A percentile compares a stretch with the other conserved stretches of the same genome.
phyloP scores from a whole-genome alignment of 2,329 filamentous ascomycete genomes.

The Echinosphaeria canescens region DNA sequence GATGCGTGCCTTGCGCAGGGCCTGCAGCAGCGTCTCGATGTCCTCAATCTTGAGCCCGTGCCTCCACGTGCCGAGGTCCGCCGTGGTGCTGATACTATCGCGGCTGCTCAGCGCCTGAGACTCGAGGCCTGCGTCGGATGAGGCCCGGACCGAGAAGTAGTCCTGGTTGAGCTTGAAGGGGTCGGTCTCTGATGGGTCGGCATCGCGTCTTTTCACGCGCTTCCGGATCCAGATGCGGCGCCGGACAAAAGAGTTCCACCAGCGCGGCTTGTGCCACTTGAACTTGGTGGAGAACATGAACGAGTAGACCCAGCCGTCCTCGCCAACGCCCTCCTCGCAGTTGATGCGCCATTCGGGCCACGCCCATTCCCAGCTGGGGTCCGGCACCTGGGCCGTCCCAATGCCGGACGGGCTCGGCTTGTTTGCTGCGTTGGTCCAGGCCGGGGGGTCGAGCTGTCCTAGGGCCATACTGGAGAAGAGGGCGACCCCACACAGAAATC shows the following conservation, averaged over 20 bases:
- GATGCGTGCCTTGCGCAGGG: constrained; percentile 46
- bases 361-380: constrained; percentile 87
- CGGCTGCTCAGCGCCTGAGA: constrained; percentile 10
- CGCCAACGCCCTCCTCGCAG: constrained; percentile 62
- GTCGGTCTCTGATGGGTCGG: constrained; percentile 22
- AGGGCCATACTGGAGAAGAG: constrained; percentile 79
- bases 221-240: constrained; percentile 74
- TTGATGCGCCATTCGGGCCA: constrained; percentile 44
- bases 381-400: constrained; percentile 75
- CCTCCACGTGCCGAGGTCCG: no score
- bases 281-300: constrained; percentile 60
- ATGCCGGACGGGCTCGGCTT: constrained; percentile 44
- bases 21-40: constrained; percentile 44
- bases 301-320: constrained; percentile 92
- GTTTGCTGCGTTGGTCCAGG: constrained; percentile 61
- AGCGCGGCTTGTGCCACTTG: constrained; percentile 75
- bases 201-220: constrained; percentile 35
- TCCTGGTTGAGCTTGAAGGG: constrained; percentile 50
- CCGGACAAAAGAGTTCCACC: constrained; percentile 92
- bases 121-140: constrained; percentile 4
- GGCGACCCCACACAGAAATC: constrained; percentile 71
- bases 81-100: constrained; percentile 11
- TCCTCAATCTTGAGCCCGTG: constrained; percentile 34
- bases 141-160: constrained; percentile 51
- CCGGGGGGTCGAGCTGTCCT: constrained; percentile 62